Evolutionary conservation across 305 asterid species (phyloP), one percentile per base, ranked within the genome.

Genomic region (Solanum hybrid): DNA sequence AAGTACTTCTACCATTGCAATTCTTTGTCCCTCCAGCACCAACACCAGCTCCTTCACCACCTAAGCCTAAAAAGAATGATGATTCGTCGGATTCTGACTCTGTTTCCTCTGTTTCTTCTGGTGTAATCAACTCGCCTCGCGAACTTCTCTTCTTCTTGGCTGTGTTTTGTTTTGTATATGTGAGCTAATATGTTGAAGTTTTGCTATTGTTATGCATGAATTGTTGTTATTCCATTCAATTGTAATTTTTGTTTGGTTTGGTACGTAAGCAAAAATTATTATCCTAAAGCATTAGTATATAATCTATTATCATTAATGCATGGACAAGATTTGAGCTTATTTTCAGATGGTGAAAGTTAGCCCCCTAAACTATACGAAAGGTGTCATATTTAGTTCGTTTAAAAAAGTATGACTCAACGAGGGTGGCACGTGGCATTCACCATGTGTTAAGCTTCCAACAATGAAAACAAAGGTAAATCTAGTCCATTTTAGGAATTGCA

Each of bases 1-100:
- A 94, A 38, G 98, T 95, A 87, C 93, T 95, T 86, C 92, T 96
- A 9, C 96, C 98, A 2, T 92, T 90, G 73, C 91, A 85, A 88
- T 92, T 95, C 38, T 95, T 93, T 75, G 86, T 86, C 31, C 36
- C 95, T 35, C 95, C 95, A 0, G 72, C 95, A 22, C 93, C 94
- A 7, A 78, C 91, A 11, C 94, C 95, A 0, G 93, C 96, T 26
- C 95, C 96, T 4, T 91, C 94, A 12, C 96, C 96, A n/a, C 45
- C 92, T 10, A 91, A 90, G 56, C 42, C 92, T 14, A 92, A 89
- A 87, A 93, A 91, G 73, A 90, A 90, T 66, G 92, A 92, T 88
- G 64, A 90, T 5, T 91, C 93, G n/a, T 89, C 37, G n/a, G 71
- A 91, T 6, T 29, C 92, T n/a, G 86, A 80, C 71, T 73, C 94